Base-by-base conservation (phyloP, 2,329 filamentous ascomycete species). In the Pseudogymnoascus sp. region DNA sequence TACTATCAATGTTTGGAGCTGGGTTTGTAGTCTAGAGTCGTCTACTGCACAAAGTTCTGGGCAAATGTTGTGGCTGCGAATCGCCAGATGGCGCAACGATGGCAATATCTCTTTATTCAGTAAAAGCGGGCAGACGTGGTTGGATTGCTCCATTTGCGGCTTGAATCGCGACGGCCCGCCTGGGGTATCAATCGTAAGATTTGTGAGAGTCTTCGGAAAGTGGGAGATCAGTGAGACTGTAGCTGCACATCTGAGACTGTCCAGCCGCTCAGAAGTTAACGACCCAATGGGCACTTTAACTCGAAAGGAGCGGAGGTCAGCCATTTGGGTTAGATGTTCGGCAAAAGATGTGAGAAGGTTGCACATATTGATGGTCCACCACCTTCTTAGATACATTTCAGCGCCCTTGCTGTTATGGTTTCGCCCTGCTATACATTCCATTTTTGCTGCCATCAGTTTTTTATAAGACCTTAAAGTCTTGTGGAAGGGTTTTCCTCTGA, bases 1-100 rank as follows among this genome's bases (percentile, higher is more conserved):
- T 25, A 48, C 43, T 48, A 48, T 48, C 43, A 48, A 25, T 14
- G 43, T 23, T 48, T 48, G 21, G 13, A 48, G 43, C 14, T 48
- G 43, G 13, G 21, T 48, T 25, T 48, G 43, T 13, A 48, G 21
- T 6, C 21, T 48, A 14, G 43, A 25, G 43, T 48, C 43, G 21
- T 23, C 19, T 45, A 43, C 13, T 31, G 5, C 19, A 31, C 25
- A 62, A 6, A 62, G 28, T 3, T 31, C 19, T 7, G 61, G 37
- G n/a, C 61, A 62, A 45, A 62, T 62, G 10, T n/a, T 43, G 28
- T 41, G 61, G 14, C 39, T 21, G 61, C 61, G 61, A 31, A 62
- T n/a, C 11, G 37, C 37, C 37, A 62, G 23, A 31, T 62, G 39
- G 31, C 61, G 39, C 39, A 62, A 48, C 6, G 19, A 51, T 19